Conservation (phyloP, 2,329 filamentous ascomycete genomes). For the Cadophora sp. region DNA sequence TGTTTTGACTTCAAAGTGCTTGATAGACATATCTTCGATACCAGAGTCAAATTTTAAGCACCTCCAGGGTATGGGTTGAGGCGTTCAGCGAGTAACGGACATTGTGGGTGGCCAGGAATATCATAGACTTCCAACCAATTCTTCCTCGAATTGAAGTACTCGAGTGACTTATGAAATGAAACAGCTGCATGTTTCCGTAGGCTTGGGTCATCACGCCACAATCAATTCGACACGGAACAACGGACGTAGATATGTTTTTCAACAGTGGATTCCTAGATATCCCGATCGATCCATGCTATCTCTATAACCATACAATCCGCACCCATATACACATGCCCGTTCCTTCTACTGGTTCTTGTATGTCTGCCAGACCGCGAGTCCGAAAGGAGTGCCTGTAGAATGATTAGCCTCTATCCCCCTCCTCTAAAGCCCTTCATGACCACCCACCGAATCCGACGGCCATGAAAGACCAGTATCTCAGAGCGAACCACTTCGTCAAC, state of each 20-base stretch:
- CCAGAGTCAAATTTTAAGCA: constrained; percentile 47
- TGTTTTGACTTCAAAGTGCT: constrained; percentile 59
- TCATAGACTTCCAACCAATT: not conserved
- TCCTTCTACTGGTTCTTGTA: constrained; percentile 47
- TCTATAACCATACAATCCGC: constrained; percentile 31
- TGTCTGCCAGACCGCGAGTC: constrained; percentile 58
- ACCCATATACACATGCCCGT: constrained; percentile 11
- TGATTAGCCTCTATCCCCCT: constrained; percentile 34
- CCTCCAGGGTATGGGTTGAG: not conserved
- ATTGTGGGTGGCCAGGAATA: not conserved
- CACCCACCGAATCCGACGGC: constrained; percentile 55
- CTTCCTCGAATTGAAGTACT: not conserved
- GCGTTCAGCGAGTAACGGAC: constrained; percentile 8
- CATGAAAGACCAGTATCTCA: constrained; percentile 86
- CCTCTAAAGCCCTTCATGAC: not conserved
- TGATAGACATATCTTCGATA: constrained; percentile 61
- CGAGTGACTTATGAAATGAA: not conserved
- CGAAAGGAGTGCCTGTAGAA: constrained; percentile 60
- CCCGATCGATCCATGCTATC: constrained; percentile 22
- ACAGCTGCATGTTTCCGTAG: not conserved
- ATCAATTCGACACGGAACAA: constrained; percentile 4
- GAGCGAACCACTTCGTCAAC: constrained; percentile 81
- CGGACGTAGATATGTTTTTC: constrained; percentile 17
- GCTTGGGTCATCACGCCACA: not conserved
- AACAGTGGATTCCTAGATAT: constrained; percentile 25